Conservation (phyloP, 2,329 filamentous ascomycete species). For the Paramyrothecium sp. region DNA sequence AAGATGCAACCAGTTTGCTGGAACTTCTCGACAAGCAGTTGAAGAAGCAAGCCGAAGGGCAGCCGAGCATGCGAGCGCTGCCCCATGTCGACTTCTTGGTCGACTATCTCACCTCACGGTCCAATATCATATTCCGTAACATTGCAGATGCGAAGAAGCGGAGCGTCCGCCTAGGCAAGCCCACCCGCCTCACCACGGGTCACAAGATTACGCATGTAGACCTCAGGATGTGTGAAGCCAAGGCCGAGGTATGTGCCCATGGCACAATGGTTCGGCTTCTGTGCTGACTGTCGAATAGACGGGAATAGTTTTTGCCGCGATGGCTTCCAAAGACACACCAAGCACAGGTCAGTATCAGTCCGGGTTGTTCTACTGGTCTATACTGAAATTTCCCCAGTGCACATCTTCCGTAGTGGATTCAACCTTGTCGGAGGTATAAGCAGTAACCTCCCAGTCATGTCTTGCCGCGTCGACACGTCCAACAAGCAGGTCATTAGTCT, state of each 20-base stretch:
- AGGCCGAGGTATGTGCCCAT: conserved; percentile 28
- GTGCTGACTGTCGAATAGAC: conserved; percentile 25
- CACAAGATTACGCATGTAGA: conserved; percentile 51
- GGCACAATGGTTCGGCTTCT: background rate
- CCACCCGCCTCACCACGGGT: conserved; percentile 43
- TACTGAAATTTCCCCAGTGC: conserved; percentile 38
- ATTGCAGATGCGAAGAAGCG: conserved; percentile 69
- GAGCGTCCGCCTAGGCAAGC: conserved; percentile 65
- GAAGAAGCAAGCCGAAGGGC: conserved; percentile 41
- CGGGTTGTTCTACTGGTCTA: background rate
- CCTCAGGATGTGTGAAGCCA: conserved; percentile 49
- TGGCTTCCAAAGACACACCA: conserved; percentile 34
- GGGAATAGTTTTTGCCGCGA: conserved; percentile 37
- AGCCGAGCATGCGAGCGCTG: conserved; percentile 48
- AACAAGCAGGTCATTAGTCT: conserved; percentile 55
- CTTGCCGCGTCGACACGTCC: conserved; percentile 39
- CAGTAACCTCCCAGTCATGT: conserved; percentile 34
- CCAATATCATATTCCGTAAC: conserved; percentile 61
- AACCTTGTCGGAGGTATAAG: conserved; percentile 60
- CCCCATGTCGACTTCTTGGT: conserved; percentile 65
- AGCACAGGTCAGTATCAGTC: conserved; percentile 33
- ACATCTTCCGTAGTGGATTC: conserved; percentile 53
- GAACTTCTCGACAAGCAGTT: conserved; percentile 50
- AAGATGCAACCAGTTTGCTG: conserved; percentile 43
- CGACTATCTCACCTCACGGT: conserved; percentile 54